These are phyloP conservation scores for Albugo candida DNA, from an alignment of 352 stramenopile species.

Conservation along the genomic window DNA sequence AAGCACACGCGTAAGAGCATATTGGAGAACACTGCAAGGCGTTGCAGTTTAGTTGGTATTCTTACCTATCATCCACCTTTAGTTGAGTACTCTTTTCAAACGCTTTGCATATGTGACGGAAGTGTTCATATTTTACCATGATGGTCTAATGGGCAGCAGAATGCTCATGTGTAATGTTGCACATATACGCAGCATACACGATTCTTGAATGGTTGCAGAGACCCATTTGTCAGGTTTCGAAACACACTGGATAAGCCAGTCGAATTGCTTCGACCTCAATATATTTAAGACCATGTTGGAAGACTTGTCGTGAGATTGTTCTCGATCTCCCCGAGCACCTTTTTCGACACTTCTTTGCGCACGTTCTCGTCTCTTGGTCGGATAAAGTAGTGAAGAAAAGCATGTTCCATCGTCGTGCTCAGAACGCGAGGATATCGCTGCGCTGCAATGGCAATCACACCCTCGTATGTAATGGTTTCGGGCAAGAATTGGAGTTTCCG, in stretches of 20 bases:
- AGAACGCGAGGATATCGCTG: conserved; percentile 60
- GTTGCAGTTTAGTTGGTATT: too few species aligned
- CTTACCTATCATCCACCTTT: too few species aligned
- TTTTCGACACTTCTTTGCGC: conserved; percentile 21
- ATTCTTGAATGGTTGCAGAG: conserved; percentile 26
- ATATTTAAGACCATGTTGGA: conserved; percentile 47
- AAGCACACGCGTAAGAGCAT: too few species aligned
- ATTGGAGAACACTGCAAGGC: too few species aligned
- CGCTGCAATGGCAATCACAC: conserved; percentile 44
- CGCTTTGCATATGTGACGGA: too few species aligned
- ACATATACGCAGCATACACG: conserved; percentile 68
- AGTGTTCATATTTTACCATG: too few species aligned
- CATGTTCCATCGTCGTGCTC: conserved; percentile 31
- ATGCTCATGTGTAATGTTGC: too few species aligned
- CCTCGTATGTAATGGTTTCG: conserved; percentile 46
- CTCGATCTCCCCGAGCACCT: conserved; percentile 8
- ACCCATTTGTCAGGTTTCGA: conserved; percentile 48
- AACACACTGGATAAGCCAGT: conserved; percentile 63
- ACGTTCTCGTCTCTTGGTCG: conserved; percentile 46
- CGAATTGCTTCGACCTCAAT: conserved; percentile 41
- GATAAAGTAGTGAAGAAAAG: conserved; percentile 71
- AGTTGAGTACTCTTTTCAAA: too few species aligned
- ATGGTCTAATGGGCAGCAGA: too few species aligned
- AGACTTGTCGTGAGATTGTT: conserved; percentile 21
- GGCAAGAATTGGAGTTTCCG: conserved; percentile 47